Conservation (phyloP, 805 yeast species). For the Huiozyma naganishii region DNA sequence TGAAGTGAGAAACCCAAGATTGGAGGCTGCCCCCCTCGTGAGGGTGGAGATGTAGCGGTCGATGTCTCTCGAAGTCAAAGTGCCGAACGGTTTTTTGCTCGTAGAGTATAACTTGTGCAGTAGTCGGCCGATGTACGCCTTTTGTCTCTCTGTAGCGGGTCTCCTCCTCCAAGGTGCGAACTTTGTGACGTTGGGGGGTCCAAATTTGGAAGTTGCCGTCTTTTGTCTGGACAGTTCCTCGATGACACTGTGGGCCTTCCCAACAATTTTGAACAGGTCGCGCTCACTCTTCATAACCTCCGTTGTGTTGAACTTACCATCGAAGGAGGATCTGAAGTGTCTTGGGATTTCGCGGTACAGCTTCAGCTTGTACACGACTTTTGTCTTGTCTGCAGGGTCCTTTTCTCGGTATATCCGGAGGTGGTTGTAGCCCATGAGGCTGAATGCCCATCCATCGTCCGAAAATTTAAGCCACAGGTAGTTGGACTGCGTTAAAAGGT, state of each 20-base stretch:
- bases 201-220: not conserved
- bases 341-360: constrained; percentile 12
- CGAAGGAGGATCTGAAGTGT: constrained; percentile 3
- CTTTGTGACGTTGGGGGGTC: not conserved
- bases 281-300: constrained; percentile 5
- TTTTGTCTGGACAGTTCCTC: constrained; percentile 1
- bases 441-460: constrained; percentile 25
- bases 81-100: not conserved
- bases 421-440: constrained; percentile 12
- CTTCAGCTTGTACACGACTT: constrained; percentile 8
- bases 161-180: constrained; percentile 27
- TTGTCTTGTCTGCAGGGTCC: constrained; percentile 7
- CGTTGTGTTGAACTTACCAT: constrained; percentile 8
- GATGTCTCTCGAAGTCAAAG: constrained; percentile 1
- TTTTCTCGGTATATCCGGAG: constrained; percentile 20
- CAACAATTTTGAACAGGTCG: constrained; percentile 7
- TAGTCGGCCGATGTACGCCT: constrained; percentile 6
- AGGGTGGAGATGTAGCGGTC: constrained; percentile 4
- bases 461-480: constrained; percentile 30
- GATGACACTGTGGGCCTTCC: constrained; percentile 21
- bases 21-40: constrained; percentile 22
- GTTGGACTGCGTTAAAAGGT: constrained; percentile 14
- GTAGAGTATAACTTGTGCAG: not conserved
- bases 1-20: constrained; percentile 18
- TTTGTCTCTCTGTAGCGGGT: constrained; percentile 24